Percentiles rank a stretch among this genome's conserved stretches.
phyloP scores from a whole-genome alignment of 495 filamentous ascomycete species.

The Thermothielavioides terrestris region DNA sequence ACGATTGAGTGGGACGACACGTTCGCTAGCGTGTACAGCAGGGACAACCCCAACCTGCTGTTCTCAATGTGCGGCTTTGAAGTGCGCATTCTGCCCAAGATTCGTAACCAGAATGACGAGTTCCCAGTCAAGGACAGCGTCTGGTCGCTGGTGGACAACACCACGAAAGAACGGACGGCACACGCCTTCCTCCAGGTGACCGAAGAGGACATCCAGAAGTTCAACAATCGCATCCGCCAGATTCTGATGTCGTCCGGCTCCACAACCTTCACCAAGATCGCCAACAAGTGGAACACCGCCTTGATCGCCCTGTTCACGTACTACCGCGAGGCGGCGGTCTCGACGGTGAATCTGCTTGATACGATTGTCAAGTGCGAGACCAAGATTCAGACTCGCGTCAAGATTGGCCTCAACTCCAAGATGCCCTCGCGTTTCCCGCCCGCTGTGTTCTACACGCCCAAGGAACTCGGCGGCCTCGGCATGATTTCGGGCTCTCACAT shows the following conservation, averaged over 20 bases:
- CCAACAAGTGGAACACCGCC: slow-evolving; percentile 99
- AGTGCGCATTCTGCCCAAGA: slow-evolving; percentile 94
- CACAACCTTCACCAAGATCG: slow-evolving; percentile 99
- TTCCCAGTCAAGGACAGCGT: slow-evolving; percentile 97
- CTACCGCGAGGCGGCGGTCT: slow-evolving; percentile 97
- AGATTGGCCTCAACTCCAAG: slow-evolving; percentile 98
- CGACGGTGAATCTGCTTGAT: slow-evolving; percentile 88
- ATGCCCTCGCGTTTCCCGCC: slow-evolving; percentile 99
- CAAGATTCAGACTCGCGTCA: slow-evolving; percentile 98
- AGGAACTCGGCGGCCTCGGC: slow-evolving; percentile 93
- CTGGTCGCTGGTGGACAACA: slow-evolving; percentile 94
- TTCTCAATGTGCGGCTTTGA: slow-evolving; percentile 99
- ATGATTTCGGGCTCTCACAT: slow-evolving; percentile 99
- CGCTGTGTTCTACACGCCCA: slow-evolving; percentile 98
- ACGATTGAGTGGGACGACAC: slow-evolving; percentile 99
- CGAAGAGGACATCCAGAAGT: slow-evolving; percentile 97
- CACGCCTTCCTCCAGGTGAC: slow-evolving; percentile 98
- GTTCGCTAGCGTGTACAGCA: slow-evolving; percentile 97
- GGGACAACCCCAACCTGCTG: slow-evolving; percentile 93
- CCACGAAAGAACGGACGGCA: slow-evolving; percentile 91
- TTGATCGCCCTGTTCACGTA: slow-evolving; percentile 99
- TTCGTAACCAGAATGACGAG: slow-evolving; percentile 87
- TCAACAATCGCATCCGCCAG: slow-evolving; percentile 97
- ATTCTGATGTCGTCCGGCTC: slow-evolving; percentile 99
- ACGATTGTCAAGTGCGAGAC: slow-evolving; percentile 99